A percentile compares a stretch with the other conserved stretches of the same genome.
phyloP scores from a whole-genome alignment of 108 stramenopile genomes.

The Skeletonema potamos region DNA sequence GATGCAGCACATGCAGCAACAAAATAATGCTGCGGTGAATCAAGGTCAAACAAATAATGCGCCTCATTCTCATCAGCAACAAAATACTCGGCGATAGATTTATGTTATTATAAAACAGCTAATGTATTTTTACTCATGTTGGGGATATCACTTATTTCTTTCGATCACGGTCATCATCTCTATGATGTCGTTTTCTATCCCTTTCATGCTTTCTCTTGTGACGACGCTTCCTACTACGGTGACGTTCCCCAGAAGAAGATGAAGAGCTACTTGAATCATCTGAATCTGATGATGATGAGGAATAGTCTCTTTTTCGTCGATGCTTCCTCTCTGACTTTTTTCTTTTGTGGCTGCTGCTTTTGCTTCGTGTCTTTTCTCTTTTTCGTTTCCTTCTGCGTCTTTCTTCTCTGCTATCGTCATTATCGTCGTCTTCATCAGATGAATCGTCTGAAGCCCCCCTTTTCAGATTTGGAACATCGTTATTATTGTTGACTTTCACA shows the following conservation, averaged over 20 bases:
- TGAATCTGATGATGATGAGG: slow-evolving; percentile 43
- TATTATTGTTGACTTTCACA: slow-evolving; percentile 17
- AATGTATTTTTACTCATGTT: slow-evolving; percentile 13
- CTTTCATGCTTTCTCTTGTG: slow-evolving; percentile 14
- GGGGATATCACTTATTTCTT: slow-evolving; percentile 26
- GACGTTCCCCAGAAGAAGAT: slow-evolving; percentile 21
- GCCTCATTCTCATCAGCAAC: neutral
- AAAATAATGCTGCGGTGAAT: neutral
- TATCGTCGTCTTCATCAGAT: slow-evolving; percentile 24
- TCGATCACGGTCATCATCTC: slow-evolving; percentile 18
- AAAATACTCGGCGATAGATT: neutral
- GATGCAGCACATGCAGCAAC: neutral
- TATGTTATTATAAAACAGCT: neutral
- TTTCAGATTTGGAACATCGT: slow-evolving; percentile 1
- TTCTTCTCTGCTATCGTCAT: slow-evolving; percentile 24
- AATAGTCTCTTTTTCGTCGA: slow-evolving; percentile 36
- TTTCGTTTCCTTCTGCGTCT: slow-evolving; percentile 18
- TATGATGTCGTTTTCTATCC: slow-evolving; percentile 3
- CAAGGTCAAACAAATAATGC: neutral
- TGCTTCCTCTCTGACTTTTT: slow-evolving; percentile 28
- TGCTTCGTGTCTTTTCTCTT: slow-evolving; percentile 46
- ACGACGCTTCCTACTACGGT: slow-evolving; percentile 11
- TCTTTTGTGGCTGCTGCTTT: slow-evolving; percentile 24
- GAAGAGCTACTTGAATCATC: slow-evolving; percentile 15
- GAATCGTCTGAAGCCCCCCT: slow-evolving; percentile 8